phyloP scores from a whole-genome alignment of 2,329 filamentous ascomycete genomes.

The Lachnellula occidentalis region DNA sequence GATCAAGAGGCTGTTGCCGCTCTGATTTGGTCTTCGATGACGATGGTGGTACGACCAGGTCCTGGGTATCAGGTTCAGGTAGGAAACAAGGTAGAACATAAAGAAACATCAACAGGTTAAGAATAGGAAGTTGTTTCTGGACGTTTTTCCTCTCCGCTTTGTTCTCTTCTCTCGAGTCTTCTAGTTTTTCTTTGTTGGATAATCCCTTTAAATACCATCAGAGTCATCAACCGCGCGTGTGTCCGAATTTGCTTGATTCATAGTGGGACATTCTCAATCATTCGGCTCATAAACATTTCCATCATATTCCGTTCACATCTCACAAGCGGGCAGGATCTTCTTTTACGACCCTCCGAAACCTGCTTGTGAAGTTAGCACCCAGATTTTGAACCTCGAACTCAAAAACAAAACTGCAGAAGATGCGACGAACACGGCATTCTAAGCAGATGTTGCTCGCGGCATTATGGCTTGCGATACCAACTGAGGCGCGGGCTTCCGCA shows the following conservation, averaged over 20 bases:
- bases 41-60: constrained; percentile 10
- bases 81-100: constrained; percentile 22
- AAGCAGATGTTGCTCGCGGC: constrained; percentile 16
- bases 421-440: constrained; percentile 15
- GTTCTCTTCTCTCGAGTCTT: constrained; percentile 25
- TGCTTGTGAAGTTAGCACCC: neutral
- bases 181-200: constrained; percentile 23
- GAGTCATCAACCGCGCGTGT: constrained; percentile 19
- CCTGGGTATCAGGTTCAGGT: constrained; percentile 9
- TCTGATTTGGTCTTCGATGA: constrained; percentile 10
- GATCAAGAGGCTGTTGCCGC: constrained; percentile 5
- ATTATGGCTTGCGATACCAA: constrained; percentile 31
- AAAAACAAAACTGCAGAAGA: constrained; percentile 5
- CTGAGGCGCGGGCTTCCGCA: constrained; percentile 36
- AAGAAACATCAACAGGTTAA: constrained; percentile 12
- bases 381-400: neutral
- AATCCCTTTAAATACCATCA: constrained; percentile 12
- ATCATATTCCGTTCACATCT: neutral
- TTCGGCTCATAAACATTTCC: constrained; percentile 2
- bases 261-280: neutral
- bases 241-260: constrained; percentile 3
- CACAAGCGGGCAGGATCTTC: neutral
- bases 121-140: constrained; percentile 13
- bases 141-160: constrained; percentile 15
- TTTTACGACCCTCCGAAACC: neutral